Conservation (phyloP, 331 rosid species). For the Telfairia occidentalis region DNA sequence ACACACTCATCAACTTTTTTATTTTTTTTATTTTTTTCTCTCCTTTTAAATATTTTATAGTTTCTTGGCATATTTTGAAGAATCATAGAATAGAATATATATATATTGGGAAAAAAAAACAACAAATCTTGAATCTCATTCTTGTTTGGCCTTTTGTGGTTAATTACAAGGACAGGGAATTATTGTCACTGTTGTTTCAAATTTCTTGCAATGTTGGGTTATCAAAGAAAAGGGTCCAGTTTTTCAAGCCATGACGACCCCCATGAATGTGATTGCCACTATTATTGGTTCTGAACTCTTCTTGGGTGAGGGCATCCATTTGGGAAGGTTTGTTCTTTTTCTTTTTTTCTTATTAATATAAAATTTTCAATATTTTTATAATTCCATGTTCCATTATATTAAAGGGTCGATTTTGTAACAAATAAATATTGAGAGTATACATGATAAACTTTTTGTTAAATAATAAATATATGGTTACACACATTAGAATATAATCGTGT, state of each 20-base stretch:
- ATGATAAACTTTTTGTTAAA: too few species aligned
- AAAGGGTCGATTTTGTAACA: too few species aligned
- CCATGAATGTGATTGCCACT: conserved; percentile 4
- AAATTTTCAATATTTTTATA: too few species aligned
- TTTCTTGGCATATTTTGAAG: too few species aligned
- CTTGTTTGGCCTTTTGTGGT: neutral
- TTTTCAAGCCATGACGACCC: conserved; percentile 11
- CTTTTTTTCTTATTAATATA: neutral
- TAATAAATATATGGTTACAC: too few species aligned
- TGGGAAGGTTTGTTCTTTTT: neutral
- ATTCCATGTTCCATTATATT: too few species aligned
- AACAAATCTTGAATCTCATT: neutral
- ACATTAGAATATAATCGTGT: too few species aligned
- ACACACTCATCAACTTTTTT: neutral
- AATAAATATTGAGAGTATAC: too few species aligned
- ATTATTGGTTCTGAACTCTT: conserved; percentile 5
- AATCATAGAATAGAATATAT: too few species aligned
- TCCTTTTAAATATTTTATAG: neutral
- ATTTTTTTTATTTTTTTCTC: neutral
- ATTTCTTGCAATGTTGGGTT: conserved; percentile 14
- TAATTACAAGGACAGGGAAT: conserved; percentile 30
- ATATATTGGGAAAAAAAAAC: too few species aligned
- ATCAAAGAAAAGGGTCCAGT: conserved; percentile 12
- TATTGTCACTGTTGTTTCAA: conserved; percentile 27
- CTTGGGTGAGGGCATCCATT: neutral